Evolutionary conservation across 768 basidiomycete species (phyloP).

Genomic region (Lentinus tigrinus): DNA sequence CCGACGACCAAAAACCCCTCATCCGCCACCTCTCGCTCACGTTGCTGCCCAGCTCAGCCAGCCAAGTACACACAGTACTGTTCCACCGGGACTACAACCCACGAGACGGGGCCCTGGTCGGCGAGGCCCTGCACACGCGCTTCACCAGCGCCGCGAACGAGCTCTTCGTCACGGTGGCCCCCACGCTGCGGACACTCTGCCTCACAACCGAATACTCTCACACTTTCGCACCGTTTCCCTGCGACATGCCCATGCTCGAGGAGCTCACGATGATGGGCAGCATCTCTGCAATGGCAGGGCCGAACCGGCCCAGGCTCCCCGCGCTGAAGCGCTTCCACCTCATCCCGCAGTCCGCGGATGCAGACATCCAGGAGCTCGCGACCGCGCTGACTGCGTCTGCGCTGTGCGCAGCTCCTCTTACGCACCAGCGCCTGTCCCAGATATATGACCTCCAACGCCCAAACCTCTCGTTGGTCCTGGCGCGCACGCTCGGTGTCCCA

Average conservation of each 20-base stretch:
- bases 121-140: background rate
- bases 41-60: background rate
- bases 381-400: background rate
- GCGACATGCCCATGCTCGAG: background rate
- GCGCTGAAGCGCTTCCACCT: background rate
- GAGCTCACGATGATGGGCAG: background rate
- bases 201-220: background rate
- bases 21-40: background rate
- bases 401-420: background rate
- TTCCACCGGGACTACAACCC: too few species aligned
- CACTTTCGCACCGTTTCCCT: background rate
- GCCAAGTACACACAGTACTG: too few species aligned
- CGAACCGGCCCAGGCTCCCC: background rate
- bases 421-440: background rate
- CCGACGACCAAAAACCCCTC: background rate
- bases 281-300: background rate
- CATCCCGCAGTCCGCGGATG: too few species aligned
- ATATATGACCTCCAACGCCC: background rate
- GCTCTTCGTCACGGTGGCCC: background rate
- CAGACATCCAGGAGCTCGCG: background rate
- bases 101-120: too few species aligned
- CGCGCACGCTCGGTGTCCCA: background rate
- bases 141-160: background rate
- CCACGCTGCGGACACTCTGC: background rate
- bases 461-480: background rate